Evolutionary conservation across 768 basidiomycete species (phyloP).

Genomic region (Rubroboletus pulcherrimus): DNA sequence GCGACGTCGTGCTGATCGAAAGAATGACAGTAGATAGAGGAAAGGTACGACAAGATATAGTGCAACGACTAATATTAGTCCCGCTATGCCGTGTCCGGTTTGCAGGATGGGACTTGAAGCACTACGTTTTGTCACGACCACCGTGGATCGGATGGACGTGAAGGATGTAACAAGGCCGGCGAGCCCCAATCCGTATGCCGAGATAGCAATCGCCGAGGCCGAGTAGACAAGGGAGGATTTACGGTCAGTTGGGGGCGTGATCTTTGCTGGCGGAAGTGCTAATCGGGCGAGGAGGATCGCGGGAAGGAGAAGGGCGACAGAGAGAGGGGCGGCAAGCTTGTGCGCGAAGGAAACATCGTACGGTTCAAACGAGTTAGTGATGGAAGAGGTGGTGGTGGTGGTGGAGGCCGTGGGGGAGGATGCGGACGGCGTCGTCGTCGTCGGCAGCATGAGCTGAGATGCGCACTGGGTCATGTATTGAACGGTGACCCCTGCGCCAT

Average conservation of each 20-base stretch:
- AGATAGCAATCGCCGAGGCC: constrained; percentile 39
- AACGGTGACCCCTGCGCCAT: constrained; percentile 62
- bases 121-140: constrained; percentile 31
- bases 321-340: constrained; percentile 46
- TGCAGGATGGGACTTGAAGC: constrained; percentile 36
- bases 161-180: constrained; percentile 62
- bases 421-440: constrained; percentile 22
- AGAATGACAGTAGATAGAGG: constrained; percentile 32
- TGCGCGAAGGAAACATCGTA: constrained; percentile 45
- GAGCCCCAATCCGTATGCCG: constrained; percentile 57
- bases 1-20: constrained; percentile 10
- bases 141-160: constrained; percentile 43
- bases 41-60: constrained; percentile 54
- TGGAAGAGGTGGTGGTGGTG: constrained; percentile 2
- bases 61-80: constrained; percentile 58
- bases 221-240: constrained; percentile 33
- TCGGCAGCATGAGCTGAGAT: constrained; percentile 28
- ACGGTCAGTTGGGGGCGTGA: constrained; percentile 18
- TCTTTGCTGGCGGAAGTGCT: constrained; percentile 35
- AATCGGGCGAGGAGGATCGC: constrained; percentile 41
- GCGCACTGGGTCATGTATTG: constrained; percentile 63
- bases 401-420: constrained; percentile 16
- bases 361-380: constrained; percentile 22
- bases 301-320: constrained; percentile 43
- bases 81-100: constrained; percentile 63